These are phyloP conservation scores for Geosmithia morbida DNA, from an alignment of 2,329 filamentous ascomycete species.

Conservation along the genomic window DNA sequence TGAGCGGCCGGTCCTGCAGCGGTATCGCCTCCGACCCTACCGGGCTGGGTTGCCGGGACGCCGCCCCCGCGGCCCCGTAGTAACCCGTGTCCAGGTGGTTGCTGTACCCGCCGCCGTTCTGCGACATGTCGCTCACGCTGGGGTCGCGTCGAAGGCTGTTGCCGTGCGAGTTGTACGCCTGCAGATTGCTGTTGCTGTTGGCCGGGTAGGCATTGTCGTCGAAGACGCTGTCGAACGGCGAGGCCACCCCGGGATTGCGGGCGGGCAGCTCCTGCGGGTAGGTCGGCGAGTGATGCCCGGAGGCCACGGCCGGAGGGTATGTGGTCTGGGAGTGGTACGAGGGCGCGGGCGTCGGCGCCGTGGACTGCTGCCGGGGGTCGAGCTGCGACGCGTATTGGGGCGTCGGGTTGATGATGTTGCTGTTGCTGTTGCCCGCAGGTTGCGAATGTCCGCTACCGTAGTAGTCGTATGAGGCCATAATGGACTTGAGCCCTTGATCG, in stretches of 20 bases:
- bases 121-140: conserved; percentile 23
- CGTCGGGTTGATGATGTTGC: conserved; percentile 1
- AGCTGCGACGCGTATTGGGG: conserved; percentile 22
- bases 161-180: conserved; percentile 5
- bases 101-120: conserved; percentile 11
- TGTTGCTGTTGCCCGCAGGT: background rate
- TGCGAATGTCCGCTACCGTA: conserved; percentile 15
- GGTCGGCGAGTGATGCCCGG: conserved; percentile 8
- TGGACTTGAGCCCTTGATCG: conserved; percentile 10
- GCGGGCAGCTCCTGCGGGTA: conserved; percentile 18
- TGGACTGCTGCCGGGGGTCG: conserved; percentile 23
- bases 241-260: conserved; percentile 17
- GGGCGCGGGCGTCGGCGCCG: conserved; percentile 21
- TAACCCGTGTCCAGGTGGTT: conserved; percentile 43
- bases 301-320: conserved; percentile 6
- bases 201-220: conserved; percentile 53
- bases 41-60: conserved; percentile 11
- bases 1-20: conserved; percentile 32
- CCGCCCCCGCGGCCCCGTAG: conserved; percentile 31
- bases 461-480: conserved; percentile 53
- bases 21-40: conserved; percentile 36
- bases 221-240: conserved; percentile 52
- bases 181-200: conserved; percentile 17
- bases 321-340: conserved; percentile 15
- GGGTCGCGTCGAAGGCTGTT: background rate